Evolutionary conservation across 1,139 yeast genomes (phyloP), one percentile per base, ranked within the genome.

Genomic region (Scheffersomyces stambukii): DNA sequence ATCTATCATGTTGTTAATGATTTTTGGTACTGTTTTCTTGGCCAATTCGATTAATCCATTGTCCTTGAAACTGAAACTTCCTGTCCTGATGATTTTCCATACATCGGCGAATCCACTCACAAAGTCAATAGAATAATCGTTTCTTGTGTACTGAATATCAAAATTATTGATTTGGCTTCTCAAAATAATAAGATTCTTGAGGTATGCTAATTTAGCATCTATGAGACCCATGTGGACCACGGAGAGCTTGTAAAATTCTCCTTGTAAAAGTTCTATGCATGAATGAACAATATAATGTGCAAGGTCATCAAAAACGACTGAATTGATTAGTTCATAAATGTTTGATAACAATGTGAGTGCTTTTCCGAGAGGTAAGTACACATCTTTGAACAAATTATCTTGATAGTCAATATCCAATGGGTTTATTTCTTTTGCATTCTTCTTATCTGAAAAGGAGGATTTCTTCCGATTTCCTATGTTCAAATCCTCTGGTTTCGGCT

Each of bases 261-360:
- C 51, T 60, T 71, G 51, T 70, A 66, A 17, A 77, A 82, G 29
- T 23, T 60, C 52, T 21, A 89, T 70, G 43, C 94, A 81, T 27
- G 82, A 75, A 48, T 85, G 95, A 5, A 89, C 85, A 33, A 86
- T 78, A 32, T 82, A 77, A 50, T 88, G 95, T 0, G 96, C 95
- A 38, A 89, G 57, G 48, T 86, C 95, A 48, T 88, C 95, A 57
- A 89, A 89, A 1, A 88, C 84, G 7, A 74, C 63, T 1, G 82
- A 75, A 40, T 81, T 79, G 15, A 89, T 73, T 42, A 88, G 63
- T 46, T 85, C 94, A 49, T 86, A 84, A 13, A 89, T 81, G 46
- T 77, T 83, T 14, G 89, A 80, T 19, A 89, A 60, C 10, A 89
- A 58, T 0, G 83, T 70, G 23, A 88, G 60, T 0, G 95, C 81